These are phyloP conservation scores for Angomonas deanei DNA, from an alignment of 208 protist species.

Conservation along the genomic window DNA sequence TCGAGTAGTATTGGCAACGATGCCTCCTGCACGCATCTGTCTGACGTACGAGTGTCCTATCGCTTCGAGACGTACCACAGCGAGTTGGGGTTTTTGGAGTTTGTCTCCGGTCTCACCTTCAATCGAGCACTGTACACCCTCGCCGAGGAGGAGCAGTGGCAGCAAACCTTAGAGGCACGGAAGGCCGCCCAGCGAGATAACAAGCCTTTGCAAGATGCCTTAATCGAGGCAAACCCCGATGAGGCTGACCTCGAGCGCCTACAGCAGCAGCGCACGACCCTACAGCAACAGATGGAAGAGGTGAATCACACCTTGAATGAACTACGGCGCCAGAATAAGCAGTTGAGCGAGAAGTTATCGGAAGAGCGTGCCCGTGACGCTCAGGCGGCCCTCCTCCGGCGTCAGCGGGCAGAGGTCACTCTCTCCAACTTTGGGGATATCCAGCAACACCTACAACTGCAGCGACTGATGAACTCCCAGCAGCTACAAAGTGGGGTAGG, in stretches of 20 bases:
- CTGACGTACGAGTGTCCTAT: conserved; percentile 82
- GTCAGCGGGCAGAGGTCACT: conserved; percentile 27
- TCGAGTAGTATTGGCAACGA: conserved; percentile 88
- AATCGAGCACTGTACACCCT: conserved; percentile 68
- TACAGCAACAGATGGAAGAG: conserved; percentile 64
- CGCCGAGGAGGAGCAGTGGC: conserved; percentile 37
- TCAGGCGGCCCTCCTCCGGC: conserved; percentile 60
- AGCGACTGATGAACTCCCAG: not conserved
- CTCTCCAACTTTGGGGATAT: conserved; percentile 20
- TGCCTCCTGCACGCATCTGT: conserved; percentile 70
- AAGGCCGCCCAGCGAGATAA: not conserved
- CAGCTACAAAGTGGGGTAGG: not conserved
- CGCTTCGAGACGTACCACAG: conserved; percentile 90
- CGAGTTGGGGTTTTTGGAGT: conserved; percentile 82
- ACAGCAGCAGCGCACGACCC: conserved; percentile 45
- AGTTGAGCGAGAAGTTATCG: conserved; percentile 71
- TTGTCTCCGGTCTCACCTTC: conserved; percentile 74
- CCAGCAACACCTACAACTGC: conserved; percentile 14
- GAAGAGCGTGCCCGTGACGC: conserved; percentile 68
- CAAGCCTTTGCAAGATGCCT: conserved; percentile 14
- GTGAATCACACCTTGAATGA: conserved; percentile 39
- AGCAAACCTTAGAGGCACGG: conserved; percentile 7
- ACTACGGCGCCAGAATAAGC: conserved; percentile 74
- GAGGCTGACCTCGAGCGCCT: conserved; percentile 62
- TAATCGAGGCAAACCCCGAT: conserved; percentile 75